Percentiles rank a stretch among this genome's conserved stretches.
phyloP scores from a whole-genome alignment of 805 yeast genomes.

The Wickerhamomyces canadensis region DNA sequence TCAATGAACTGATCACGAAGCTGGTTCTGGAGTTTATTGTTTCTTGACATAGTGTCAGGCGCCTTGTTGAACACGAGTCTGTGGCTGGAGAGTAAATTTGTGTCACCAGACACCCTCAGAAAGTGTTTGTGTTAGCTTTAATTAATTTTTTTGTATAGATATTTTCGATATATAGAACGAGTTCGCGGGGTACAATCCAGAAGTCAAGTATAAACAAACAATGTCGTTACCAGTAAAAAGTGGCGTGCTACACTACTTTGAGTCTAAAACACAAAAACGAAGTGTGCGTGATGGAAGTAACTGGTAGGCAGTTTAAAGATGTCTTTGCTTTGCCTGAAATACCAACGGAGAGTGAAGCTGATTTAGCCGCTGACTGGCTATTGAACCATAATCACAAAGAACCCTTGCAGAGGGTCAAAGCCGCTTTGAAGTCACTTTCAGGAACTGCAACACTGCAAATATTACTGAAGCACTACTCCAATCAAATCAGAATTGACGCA shows the following conservation, averaged over 20 bases:
- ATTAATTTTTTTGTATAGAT: too few relatives aligned
- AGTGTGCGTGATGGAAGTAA: background rate
- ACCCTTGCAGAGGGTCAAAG: constrained; percentile 18
- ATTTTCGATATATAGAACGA: too few relatives aligned
- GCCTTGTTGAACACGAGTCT: too few relatives aligned
- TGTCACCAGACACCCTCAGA: too few relatives aligned
- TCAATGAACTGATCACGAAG: constrained; percentile 25
- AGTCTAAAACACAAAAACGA: too few relatives aligned
- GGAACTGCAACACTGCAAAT: background rate
- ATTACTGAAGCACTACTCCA: constrained; percentile 11
- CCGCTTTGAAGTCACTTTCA: constrained; percentile 15
- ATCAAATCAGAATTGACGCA: constrained; percentile 15
- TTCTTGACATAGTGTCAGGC: constrained; percentile 23
- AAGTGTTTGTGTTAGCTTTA: too few relatives aligned
- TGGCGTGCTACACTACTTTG: too few relatives aligned
- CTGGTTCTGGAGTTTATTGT: constrained; percentile 17
- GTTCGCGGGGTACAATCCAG: too few relatives aligned
- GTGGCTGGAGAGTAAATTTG: too few relatives aligned
- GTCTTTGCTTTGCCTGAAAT: constrained; percentile 18
- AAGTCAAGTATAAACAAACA: too few relatives aligned
- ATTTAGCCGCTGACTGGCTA: constrained; percentile 20
- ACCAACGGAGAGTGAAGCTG: constrained; percentile 17
- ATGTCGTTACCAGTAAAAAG: too few relatives aligned
- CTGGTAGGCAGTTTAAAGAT: background rate
- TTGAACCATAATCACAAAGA: constrained; percentile 17